A percentile compares a stretch with the other conserved stretches of the same genome.
These are phyloP conservation scores for Epicoccum sorghinum DNA, from an alignment of 2,329 filamentous ascomycete species.

Conservation along the genomic window DNA sequence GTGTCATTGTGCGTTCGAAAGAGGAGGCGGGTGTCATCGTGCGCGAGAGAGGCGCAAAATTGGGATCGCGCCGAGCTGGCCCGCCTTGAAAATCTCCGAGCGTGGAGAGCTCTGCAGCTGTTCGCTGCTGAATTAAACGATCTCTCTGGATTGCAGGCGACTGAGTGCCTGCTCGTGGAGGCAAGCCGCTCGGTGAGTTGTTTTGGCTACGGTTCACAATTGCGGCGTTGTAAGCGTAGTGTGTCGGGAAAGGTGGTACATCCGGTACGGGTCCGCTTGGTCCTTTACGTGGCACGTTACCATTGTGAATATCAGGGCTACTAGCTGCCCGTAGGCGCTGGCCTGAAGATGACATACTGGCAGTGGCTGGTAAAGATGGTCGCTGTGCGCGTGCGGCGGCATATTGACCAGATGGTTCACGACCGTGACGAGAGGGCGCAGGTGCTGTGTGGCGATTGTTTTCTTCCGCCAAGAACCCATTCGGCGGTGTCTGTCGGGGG, in stretches of 20 bases:
- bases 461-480: conserved; percentile 74
- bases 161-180: conserved; percentile 71
- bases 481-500: conserved; percentile 73
- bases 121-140: conserved; percentile 53
- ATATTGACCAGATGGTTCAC: conserved; percentile 73
- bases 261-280: conserved; percentile 57
- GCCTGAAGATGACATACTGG: conserved; percentile 55
- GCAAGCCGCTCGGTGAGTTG: conserved; percentile 75
- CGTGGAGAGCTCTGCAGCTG: conserved; percentile 46
- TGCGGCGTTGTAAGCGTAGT: conserved; percentile 62
- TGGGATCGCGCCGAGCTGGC: conserved; percentile 40
- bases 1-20: conserved; percentile 47
- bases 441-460: conserved; percentile 87
- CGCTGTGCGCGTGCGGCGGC: conserved; percentile 71
- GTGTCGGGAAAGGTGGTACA: conserved; percentile 61
- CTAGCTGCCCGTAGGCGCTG: conserved; percentile 82
- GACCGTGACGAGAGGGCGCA: conserved; percentile 78
- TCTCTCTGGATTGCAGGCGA: conserved; percentile 73
- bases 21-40: conserved; percentile 49
- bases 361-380: conserved; percentile 77
- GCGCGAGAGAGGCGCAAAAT: conserved; percentile 33
- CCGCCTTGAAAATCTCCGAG: conserved; percentile 44
- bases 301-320: conserved; percentile 84
- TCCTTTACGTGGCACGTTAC: conserved; percentile 63
- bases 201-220: conserved; percentile 79